phyloP scores from a whole-genome alignment of 352 stramenopile species.

The Phytophthora macrochlamydospora region DNA sequence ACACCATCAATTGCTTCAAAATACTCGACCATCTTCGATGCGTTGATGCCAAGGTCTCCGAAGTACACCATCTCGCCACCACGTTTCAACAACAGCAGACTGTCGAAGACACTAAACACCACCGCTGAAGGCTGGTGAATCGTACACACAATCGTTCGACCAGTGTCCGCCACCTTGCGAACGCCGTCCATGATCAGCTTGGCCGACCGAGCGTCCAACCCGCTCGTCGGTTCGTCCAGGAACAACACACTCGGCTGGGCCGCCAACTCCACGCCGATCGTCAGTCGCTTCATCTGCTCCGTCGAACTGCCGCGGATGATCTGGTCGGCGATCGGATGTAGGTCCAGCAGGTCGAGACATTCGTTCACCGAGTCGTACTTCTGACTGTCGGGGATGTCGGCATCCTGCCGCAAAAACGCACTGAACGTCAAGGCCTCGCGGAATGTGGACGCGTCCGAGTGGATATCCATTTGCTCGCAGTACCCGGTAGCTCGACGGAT shows the following conservation, averaged over 20 bases:
- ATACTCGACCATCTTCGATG: conserved; percentile 43
- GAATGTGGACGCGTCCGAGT: conserved; percentile 84
- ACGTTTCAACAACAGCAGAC: conserved; percentile 65
- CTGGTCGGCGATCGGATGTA: conserved; percentile 33
- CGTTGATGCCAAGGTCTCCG: conserved; percentile 49
- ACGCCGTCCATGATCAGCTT: conserved; percentile 81
- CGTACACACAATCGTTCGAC: conserved; percentile 79
- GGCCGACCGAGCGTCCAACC: conserved; percentile 78
- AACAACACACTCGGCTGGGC: conserved; percentile 84
- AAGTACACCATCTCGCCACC: conserved; percentile 63
- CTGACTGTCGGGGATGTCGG: conserved; percentile 26
- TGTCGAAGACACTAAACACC: conserved; percentile 67
- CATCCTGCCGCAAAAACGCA: conserved; percentile 63
- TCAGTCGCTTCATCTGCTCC: conserved; percentile 54
- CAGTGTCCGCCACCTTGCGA: conserved; percentile 62
- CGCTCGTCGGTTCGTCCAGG: conserved; percentile 72
- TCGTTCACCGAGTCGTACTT: conserved; percentile 41
- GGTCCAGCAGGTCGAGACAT: conserved; percentile 32
- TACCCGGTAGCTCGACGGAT: conserved; percentile 39
- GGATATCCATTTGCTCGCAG: conserved; percentile 83
- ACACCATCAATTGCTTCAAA: conserved; percentile 58
- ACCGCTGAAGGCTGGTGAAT: conserved; percentile 84
- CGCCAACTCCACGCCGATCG: conserved; percentile 70
- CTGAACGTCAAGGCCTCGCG: conserved; percentile 89
- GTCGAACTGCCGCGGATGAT: conserved; percentile 41